Evolutionary conservation across 805 yeast species (phyloP), one percentile per base, ranked within the genome.

Genomic region (Metschnikowia baotianmanensis): DNA sequence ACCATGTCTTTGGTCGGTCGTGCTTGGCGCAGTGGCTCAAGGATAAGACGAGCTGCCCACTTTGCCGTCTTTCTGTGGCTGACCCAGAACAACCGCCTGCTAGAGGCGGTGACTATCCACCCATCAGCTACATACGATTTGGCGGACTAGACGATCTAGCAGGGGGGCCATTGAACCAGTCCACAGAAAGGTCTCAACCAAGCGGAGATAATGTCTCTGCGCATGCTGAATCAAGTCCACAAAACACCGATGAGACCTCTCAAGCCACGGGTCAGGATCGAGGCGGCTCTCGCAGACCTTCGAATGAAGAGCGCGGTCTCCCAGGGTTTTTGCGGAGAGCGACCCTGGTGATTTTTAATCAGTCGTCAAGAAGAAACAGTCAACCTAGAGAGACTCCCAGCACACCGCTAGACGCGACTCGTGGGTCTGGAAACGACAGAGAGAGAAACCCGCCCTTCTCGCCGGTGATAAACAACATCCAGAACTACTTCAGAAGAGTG

Each of bases 1-100:
- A 80, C 7, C 99, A 91, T 57, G 57, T 80, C 0, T 91, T 93
- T 68, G 98, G 99, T 6, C 74, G 81, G 46, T 75, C 78, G n/a
- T 91, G 99, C 66, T 67, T 89, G 18, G 76, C 71, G 43, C 86
- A 83, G 52, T 91, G 99, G 99, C 75, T 91, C 36, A 76, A 74
- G 45, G 65, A 76, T 18, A 81, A 84, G 52, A 74, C 78, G 22
- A 78, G 87, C 2, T 90, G 98, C 59, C 99, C 99, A 0, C 63
- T 91, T 34, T 91, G 99, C 59, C 78, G 98, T 43, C 69, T 69
- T 13, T 66, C 48, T 4, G 49, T 48, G 15, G 51, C 44, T 1
- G 52, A 48, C 10, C 21, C 40, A 2, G 46, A 36, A 5, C 38
- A 34, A 18, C 27, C 26, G n/a, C 27, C 42, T 12, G 32, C 37